Evolutionary conservation across 2,329 filamentous ascomycete genomes (phyloP), one percentile per base, ranked within the genome.

Genomic region (Colletotrichum melonis): DNA sequence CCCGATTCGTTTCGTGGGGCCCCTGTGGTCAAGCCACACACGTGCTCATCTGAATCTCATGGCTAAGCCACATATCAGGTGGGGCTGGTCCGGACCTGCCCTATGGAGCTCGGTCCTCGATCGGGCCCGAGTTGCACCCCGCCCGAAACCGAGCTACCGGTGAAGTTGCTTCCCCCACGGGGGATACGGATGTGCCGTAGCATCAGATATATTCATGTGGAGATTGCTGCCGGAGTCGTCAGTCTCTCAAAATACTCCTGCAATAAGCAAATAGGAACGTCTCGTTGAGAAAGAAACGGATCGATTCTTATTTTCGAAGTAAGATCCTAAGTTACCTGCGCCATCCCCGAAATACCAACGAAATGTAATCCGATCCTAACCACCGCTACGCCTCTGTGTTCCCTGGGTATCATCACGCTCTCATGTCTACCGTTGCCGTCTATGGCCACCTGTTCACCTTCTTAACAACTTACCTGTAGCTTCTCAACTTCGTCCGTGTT

Each of bases 401-500:
- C 62, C 1, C 28, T 30, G 42, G 67, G 60, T 66, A 62, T 73
- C 71, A 46, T 73, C 22, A 28, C 60, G 22, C 42, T 19, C 26
- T 57, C 38, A 12, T 49, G 14, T 52, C 26, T 22, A 59, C 12
- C 26, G 1, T 35, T 24, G 12, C 5, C 3, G 19, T 38, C 24
- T 14, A 22, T n/a, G 14, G 8, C 12, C 32, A 2, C 22, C 38
- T 2, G 6, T 3, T 19, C 7, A 42, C 9, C 8, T 1, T 32
- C 64, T 69, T 32, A 74, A 58, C 77, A 78, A 38, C 64, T 69
- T 16, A 67, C 57, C 24, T 66, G 70, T 63, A 78, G 57, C 54
- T 68, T 73, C 54, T 67, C 70, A 30, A 76, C 69, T 67, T 74
- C 63, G 12, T 42, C 59, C 4, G 76, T 79, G 55, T 85, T 85